phyloP scores from a whole-genome alignment of 202 grass and related monocot genomes.

The Eragrostis tef region DNA sequence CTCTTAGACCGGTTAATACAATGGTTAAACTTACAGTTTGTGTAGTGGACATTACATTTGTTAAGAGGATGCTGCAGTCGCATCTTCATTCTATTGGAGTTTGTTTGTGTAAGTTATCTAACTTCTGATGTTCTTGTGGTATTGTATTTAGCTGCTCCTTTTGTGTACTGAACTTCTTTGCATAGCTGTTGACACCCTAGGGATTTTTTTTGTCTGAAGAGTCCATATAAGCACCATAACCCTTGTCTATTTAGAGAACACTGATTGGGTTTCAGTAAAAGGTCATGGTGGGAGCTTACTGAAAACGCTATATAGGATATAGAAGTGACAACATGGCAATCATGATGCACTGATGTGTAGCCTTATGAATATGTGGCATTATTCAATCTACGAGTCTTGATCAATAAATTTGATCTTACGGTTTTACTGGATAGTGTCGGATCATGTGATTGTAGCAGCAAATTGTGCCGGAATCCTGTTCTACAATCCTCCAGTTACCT shows the following conservation, averaged over 20 bases:
- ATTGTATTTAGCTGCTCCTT: not conserved
- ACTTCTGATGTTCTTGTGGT: not conserved
- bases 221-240: not conserved
- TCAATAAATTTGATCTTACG: not conserved
- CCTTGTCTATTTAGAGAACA: not conserved
- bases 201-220: not conserved
- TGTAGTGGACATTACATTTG: constrained; percentile 24
- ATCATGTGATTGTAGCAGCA: not conserved
- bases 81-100: not conserved
- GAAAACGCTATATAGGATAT: constrained; percentile 5
- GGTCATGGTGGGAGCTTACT: not conserved
- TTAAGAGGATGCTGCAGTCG: not conserved
- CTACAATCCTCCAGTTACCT: not conserved
- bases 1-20: not conserved
- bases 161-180: not conserved
- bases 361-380: too few relatives aligned
- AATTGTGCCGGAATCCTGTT: not conserved
- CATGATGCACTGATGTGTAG: not conserved
- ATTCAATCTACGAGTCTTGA: not conserved
- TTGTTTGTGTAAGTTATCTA: constrained; percentile 27
- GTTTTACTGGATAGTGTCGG: too few relatives aligned
- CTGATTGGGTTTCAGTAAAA: not conserved
- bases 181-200: constrained; percentile 10
- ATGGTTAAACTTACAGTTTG: not conserved
- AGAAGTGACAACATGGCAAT: not conserved